Evolutionary conservation across 2,329 filamentous ascomycete genomes (phyloP).

Genomic region (Bipolaris gigantea): DNA sequence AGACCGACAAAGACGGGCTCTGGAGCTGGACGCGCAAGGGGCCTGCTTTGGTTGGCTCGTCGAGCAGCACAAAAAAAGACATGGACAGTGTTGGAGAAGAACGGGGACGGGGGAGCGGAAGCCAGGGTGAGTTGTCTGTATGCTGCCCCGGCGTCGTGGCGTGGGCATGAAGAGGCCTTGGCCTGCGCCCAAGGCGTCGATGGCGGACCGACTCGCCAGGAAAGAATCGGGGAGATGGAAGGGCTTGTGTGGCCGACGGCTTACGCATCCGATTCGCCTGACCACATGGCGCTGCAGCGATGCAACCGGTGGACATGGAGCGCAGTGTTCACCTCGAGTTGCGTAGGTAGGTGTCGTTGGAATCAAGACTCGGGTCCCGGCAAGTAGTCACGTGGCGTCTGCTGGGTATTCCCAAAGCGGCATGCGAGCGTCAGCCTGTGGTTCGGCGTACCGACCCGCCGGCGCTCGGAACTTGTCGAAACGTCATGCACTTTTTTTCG

Average conservation of each 20-base stretch:
- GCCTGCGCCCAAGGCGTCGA: conserved; percentile 15
- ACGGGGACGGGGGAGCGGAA: background rate
- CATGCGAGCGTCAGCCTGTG: background rate
- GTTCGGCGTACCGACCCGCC: conserved; percentile 18
- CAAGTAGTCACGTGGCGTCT: background rate
- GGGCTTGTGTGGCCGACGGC: background rate
- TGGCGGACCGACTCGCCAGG: conserved; percentile 27
- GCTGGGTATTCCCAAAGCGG: background rate
- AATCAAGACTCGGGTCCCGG: no score
- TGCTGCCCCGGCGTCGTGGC: conserved; percentile 11
- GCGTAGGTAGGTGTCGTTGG: no score
- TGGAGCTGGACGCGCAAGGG: background rate
- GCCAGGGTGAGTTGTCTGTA: background rate
- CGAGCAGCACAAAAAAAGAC: background rate
- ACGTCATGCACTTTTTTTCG: conserved; percentile 24
- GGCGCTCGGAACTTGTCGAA: conserved; percentile 12
- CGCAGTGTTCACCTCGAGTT: no score
- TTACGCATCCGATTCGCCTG: background rate
- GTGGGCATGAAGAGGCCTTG: conserved; percentile 18
- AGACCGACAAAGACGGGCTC: conserved; percentile 4
- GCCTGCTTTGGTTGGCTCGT: background rate
- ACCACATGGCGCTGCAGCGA: background rate
- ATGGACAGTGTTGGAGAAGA: background rate
- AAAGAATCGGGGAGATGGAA: conserved; percentile 5
- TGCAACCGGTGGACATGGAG: no score